Evolutionary conservation across 768 basidiomycete genomes (phyloP).

Genomic region (Cystobasidium tubakii): DNA sequence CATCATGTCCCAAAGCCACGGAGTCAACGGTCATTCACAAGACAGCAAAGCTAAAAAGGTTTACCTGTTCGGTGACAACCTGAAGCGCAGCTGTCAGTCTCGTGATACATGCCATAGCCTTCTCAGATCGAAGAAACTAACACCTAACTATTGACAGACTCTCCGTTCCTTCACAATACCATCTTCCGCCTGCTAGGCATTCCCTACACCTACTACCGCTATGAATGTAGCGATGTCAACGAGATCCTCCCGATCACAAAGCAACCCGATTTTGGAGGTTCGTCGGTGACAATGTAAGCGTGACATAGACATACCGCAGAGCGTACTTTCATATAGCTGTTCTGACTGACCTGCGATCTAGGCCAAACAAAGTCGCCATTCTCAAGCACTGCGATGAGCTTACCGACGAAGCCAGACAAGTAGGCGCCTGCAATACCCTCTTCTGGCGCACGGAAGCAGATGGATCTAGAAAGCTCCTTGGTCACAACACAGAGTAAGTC

Average conservation of each 20-base stretch:
- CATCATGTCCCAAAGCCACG: not conserved
- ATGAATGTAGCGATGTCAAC: constrained; percentile 29
- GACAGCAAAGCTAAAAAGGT: not conserved
- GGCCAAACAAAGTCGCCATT: constrained; percentile 45
- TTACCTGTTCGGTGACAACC: constrained; percentile 6
- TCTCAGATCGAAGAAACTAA: not conserved
- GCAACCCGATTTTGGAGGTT: constrained; percentile 43
- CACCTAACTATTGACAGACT: constrained; percentile 23
- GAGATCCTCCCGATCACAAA: constrained; percentile 40
- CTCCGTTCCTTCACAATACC: constrained; percentile 46
- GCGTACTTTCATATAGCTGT: not conserved
- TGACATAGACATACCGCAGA: not conserved
- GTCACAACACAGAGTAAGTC: constrained; percentile 45
- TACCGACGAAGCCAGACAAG: constrained; percentile 41
- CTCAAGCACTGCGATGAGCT: constrained; percentile 40
- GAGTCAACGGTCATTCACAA: not conserved
- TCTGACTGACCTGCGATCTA: not conserved
- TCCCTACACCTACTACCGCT: constrained; percentile 9
- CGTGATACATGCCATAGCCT: not conserved
- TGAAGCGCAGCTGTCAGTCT: not conserved
- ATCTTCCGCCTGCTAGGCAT: constrained; percentile 43
- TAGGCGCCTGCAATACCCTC: constrained; percentile 45
- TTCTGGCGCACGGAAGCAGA: constrained; percentile 16
- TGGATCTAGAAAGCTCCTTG: constrained; percentile 41
- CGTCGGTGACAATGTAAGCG: constrained; percentile 45